These are phyloP conservation scores for Setaria italica DNA, from an alignment of 202 grass and related monocot genomes.

Conservation along the genomic window DNA sequence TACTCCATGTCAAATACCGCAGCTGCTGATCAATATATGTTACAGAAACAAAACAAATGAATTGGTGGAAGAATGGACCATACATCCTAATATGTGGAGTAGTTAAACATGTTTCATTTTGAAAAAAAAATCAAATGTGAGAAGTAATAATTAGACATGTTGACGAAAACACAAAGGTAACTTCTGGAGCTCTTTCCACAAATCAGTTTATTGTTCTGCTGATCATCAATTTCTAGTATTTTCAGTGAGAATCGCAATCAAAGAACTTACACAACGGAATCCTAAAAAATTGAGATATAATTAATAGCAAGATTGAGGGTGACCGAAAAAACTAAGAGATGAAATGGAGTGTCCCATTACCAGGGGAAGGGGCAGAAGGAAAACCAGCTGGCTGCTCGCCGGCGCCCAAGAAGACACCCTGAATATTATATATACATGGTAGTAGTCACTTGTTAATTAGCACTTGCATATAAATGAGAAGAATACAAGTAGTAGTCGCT, in stretches of 20 bases:
- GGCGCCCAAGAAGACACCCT: constrained; percentile 52
- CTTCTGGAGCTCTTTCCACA: background rate
- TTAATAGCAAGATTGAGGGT: background rate
- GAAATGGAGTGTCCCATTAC: constrained; percentile 37
- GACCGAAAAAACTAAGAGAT: background rate
- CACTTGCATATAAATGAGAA: background rate
- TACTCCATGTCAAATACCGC: constrained; percentile 72
- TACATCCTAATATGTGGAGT: background rate
- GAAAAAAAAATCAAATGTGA: background rate
- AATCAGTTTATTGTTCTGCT: background rate
- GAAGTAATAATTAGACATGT: background rate
- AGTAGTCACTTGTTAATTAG: constrained; percentile 1
- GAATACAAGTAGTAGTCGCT: background rate
- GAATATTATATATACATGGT: constrained; percentile 35
- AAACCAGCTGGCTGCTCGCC: constrained; percentile 54
- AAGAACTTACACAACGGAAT: background rate
- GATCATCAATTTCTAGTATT: background rate
- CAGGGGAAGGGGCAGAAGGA: constrained; percentile 48
- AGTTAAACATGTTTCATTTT: background rate
- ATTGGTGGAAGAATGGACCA: background rate
- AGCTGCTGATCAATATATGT: constrained; percentile 37
- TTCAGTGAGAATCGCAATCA: background rate
- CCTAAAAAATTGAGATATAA: background rate
- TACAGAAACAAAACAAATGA: background rate
- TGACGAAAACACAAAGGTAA: background rate